These are phyloP conservation scores for Ajuga reptans DNA, from an alignment of 305 asterid genomes.

Conservation along the genomic window DNA sequence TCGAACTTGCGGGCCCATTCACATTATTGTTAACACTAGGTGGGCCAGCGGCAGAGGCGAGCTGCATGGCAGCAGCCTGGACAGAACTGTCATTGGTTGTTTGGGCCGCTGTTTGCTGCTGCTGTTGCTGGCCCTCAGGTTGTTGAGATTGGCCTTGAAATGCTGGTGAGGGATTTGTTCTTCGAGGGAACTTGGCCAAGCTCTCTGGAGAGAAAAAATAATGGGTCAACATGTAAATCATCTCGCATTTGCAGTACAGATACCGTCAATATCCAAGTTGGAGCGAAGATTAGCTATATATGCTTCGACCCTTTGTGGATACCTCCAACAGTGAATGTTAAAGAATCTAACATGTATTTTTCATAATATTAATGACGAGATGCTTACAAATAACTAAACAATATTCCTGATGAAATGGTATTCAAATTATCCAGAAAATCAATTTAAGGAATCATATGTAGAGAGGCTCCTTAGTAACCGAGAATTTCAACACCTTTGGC, in stretches of 20 bases:
- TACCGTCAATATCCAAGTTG: neutral
- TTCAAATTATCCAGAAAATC: neutral
- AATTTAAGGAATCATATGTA: neutral
- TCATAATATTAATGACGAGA: neutral
- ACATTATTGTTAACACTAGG: slow-evolving; percentile 29
- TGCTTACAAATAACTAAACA: neutral
- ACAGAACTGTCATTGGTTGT: slow-evolving; percentile 41
- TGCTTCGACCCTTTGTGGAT: too few relatives aligned
- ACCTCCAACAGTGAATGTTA: too few relatives aligned
- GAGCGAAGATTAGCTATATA: too few relatives aligned
- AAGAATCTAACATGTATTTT: neutral
- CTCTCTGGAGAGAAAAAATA: slow-evolving; percentile 47
- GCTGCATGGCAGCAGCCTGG: slow-evolving; percentile 41
- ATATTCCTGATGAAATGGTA: neutral
- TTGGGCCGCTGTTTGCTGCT: slow-evolving; percentile 32
- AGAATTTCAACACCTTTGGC: neutral
- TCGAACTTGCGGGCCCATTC: slow-evolving; percentile 30
- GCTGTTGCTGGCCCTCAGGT: slow-evolving; percentile 43
- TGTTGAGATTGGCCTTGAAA: slow-evolving; percentile 59
- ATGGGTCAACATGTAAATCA: neutral
- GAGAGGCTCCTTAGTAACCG: neutral
- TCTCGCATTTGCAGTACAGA: neutral
- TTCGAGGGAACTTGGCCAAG: slow-evolving; percentile 73
- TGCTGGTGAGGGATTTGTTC: slow-evolving; percentile 47
- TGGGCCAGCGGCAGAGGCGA: slow-evolving; percentile 32